Conservation (phyloP, 2,329 filamentous ascomycete species). For the Fusarium sp. region DNA sequence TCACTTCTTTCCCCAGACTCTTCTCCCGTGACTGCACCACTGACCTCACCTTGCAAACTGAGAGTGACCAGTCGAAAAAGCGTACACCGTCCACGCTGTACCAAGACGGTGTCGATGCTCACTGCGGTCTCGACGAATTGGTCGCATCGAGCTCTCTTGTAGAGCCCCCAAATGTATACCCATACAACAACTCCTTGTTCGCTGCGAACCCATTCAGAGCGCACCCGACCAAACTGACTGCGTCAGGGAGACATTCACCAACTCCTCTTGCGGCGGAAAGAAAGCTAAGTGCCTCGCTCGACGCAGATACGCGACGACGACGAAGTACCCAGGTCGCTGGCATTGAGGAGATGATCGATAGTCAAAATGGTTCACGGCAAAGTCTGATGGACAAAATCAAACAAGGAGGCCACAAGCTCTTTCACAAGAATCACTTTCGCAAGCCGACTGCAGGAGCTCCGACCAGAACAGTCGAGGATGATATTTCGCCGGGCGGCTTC, state of each 20-base stretch:
- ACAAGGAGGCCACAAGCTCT: slow-evolving; percentile 42
- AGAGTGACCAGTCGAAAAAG: slow-evolving; percentile 27
- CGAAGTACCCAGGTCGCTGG: slow-evolving; percentile 40
- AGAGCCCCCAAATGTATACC: slow-evolving; percentile 21
- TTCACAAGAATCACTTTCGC: slow-evolving; percentile 39
- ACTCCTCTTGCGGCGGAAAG: slow-evolving; percentile 19
- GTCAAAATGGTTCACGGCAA: slow-evolving; percentile 35
- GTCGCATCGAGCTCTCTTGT: slow-evolving; percentile 15
- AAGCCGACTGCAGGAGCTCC: slow-evolving; percentile 22
- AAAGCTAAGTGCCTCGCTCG: slow-evolving; percentile 41
- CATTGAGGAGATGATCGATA: slow-evolving; percentile 6
- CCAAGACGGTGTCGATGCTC: slow-evolving; percentile 49
- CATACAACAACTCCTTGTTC: slow-evolving; percentile 39
- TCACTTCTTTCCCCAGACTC: slow-evolving; percentile 52
- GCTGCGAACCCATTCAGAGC: slow-evolving; percentile 40
- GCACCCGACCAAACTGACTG: neutral
- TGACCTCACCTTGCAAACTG: slow-evolving; percentile 45
- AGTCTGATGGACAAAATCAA: slow-evolving; percentile 47
- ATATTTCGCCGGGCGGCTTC: neutral
- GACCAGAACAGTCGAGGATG: neutral
- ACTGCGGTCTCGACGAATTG: slow-evolving; percentile 24
- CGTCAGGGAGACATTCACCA: neutral
- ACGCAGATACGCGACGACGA: slow-evolving; percentile 43
- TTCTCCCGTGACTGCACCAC: slow-evolving; percentile 48
- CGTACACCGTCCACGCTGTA: slow-evolving; percentile 38